Base-by-base conservation (phyloP, 805 yeast genomes). In the Saturnispora ahearnii region DNA sequence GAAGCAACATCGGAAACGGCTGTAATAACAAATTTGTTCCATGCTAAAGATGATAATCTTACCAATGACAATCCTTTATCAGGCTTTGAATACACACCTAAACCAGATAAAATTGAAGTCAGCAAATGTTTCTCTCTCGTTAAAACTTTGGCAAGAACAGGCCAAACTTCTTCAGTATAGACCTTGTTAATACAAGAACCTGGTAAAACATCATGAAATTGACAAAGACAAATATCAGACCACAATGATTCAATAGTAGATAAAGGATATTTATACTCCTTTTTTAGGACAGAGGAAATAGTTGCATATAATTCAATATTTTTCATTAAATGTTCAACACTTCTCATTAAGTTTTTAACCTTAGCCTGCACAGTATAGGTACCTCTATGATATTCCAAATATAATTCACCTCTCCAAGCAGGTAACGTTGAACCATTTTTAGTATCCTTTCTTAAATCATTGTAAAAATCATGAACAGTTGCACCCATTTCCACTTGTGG, bases 151-250 rank as follows among this genome's bases (percentile, higher is more conserved):
- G 70, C 71, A 58, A 90, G 74, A 78, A 87, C 81, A 31, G 91
- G 90, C 61, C 81, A 78, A 9, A 91, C 97, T 59, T 85, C 93
- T 58, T 88, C 89, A 45, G 78, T 81, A 62, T 93, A 91, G 12
- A 93, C 96, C 81, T 87, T 79, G 54, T 88, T 96, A 59, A 91
- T 91, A 67, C 96, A 87, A 5, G 95, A 84, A 3, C 99, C 99
- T 2, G 99, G 99, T 47, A 93, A 73, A n/a, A 91, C 97, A 69
- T 91, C 99, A 65, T 91, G 99, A 71, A 91, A 91, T 64, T 91
- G 98, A 62, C 96, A 89, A 50, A 93, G 70, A 53, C 89, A 79
- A 21, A 91, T 79, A 64, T 87, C 81, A 63, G 88, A 91, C 99
- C 99, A 91, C 53, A 91, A 65, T 2, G 68, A 73, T 54, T 82